phyloP scores from a whole-genome alignment of 306 rosid species.

The Quercus berberidifolia region DNA sequence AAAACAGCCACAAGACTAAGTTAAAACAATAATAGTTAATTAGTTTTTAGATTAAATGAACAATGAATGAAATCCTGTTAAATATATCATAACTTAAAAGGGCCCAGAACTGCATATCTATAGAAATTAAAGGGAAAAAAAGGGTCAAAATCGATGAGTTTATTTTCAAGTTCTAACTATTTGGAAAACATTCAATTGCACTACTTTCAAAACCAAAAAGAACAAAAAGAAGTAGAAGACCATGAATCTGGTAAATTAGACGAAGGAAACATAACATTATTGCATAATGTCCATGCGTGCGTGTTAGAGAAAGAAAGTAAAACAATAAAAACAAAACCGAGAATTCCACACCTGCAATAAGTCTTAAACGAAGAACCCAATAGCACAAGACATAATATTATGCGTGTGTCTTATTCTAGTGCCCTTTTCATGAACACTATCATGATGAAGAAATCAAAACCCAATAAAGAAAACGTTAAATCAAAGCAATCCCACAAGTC shows the following conservation, averaged over 20 bases:
- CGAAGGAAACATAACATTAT: not conserved
- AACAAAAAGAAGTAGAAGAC: not conserved
- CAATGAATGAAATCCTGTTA: slow-evolving; percentile 13
- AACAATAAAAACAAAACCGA: slow-evolving; percentile 1
- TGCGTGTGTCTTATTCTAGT: not conserved
- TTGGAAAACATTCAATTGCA: slow-evolving; percentile 4
- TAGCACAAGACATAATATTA: not conserved
- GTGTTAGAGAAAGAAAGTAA: not conserved
- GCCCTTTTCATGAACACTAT: not conserved
- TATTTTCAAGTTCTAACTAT: not conserved
- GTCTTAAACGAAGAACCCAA: not conserved
- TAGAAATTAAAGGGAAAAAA: not conserved
- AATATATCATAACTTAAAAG: slow-evolving; percentile 1
- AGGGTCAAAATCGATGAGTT: not conserved
- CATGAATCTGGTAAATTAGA: not conserved
- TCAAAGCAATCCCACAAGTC: slow-evolving; percentile 12
- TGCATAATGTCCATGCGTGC: too few species aligned
- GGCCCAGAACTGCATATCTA: slow-evolving; percentile 2
- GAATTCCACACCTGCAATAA: not conserved
- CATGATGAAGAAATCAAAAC: not conserved
- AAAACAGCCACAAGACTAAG: not conserved
- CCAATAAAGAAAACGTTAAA: slow-evolving; percentile 4
- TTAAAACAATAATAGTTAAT: not conserved
- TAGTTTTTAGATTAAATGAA: not conserved
- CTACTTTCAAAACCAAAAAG: not conserved